Evolutionary conservation across 257 asterid species (phyloP).

Genomic region (Solanum lignicaule): DNA sequence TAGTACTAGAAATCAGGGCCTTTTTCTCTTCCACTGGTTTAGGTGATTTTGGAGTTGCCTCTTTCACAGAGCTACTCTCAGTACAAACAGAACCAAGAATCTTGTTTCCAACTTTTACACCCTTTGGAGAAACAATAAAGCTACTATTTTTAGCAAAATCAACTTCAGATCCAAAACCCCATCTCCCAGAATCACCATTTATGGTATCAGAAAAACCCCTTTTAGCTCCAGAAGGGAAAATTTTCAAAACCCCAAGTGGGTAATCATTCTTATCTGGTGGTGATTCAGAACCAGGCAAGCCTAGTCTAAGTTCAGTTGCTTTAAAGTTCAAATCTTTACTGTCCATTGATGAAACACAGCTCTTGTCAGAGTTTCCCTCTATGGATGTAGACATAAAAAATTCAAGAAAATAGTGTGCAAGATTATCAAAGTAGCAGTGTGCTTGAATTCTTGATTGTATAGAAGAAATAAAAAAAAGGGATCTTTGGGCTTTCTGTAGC

Average conservation of each 20-base stretch:
- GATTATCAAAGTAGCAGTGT: background rate
- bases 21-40: slow-evolving; percentile 21
- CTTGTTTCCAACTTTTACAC: slow-evolving; percentile 19
- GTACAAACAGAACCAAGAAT: slow-evolving; percentile 8
- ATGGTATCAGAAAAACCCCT: slow-evolving; percentile 33
- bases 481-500: background rate
- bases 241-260: background rate
- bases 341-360: background rate
- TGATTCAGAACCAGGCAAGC: slow-evolving; percentile 34
- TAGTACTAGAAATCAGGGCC: slow-evolving; percentile 10
- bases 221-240: slow-evolving; percentile 28
- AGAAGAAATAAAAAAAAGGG: background rate
- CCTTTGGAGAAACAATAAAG: slow-evolving; percentile 25
- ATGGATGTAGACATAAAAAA: slow-evolving; percentile 16
- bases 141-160: slow-evolving; percentile 16
- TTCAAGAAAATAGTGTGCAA: background rate
- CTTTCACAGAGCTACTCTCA: slow-evolving; percentile 18
- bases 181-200: slow-evolving; percentile 22
- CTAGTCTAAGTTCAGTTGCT: slow-evolving; percentile 35
- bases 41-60: slow-evolving; percentile 14
- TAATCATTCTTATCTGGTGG: background rate
- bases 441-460: background rate
- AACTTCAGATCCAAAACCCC: slow-evolving; percentile 34
- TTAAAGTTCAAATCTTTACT: slow-evolving; percentile 34
- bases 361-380: slow-evolving; percentile 23